These are phyloP conservation scores for Saccharomycopsis phalli DNA, from an alignment of 1,139 yeast species.

Conservation along the genomic window DNA sequence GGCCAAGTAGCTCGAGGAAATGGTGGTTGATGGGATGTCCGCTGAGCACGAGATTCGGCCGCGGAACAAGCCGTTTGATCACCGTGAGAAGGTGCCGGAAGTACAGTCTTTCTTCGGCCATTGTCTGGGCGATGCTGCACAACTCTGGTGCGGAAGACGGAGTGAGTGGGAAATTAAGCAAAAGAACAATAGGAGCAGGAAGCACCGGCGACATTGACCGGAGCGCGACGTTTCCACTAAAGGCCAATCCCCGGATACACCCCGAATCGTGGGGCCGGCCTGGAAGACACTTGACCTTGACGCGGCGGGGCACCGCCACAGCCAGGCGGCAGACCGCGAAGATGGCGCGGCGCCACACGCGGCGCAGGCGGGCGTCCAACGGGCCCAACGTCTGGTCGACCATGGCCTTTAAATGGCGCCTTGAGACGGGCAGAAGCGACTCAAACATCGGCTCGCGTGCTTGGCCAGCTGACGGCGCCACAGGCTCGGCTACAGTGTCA, in stretches of 20 bases:
- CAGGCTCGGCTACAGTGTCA: too few relatives aligned
- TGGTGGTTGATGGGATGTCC: slow-evolving; percentile 79
- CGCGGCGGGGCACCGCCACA: too few relatives aligned
- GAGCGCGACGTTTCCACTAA: slow-evolving; percentile 78
- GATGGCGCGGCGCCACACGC: too few relatives aligned
- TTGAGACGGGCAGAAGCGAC: too few relatives aligned
- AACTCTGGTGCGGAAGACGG: slow-evolving; percentile 66
- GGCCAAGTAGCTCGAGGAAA: slow-evolving; percentile 63
- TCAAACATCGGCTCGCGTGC: too few relatives aligned
- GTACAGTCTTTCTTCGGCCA: slow-evolving; percentile 84
- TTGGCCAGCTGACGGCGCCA: too few relatives aligned
- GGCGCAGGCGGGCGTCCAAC: too few relatives aligned
- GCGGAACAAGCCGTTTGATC: slow-evolving; percentile 47
- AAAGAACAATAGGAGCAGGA: slow-evolving; percentile 62
- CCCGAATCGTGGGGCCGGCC: too few relatives aligned
- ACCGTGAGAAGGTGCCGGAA: slow-evolving; percentile 75
- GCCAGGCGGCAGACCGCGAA: too few relatives aligned
- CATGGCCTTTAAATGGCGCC: too few relatives aligned
- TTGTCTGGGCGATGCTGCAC: slow-evolving; percentile 72
- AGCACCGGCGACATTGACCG: slow-evolving; percentile 66
- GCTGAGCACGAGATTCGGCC: slow-evolving; percentile 73
- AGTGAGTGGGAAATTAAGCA: slow-evolving; percentile 85
- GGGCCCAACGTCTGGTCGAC: too few relatives aligned
- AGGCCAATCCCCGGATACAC: slow-evolving; percentile 70
- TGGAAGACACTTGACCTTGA: too few relatives aligned